These are phyloP conservation scores for Inga leiocalycina DNA, from an alignment of 306 rosid genomes.

Conservation along the genomic window DNA sequence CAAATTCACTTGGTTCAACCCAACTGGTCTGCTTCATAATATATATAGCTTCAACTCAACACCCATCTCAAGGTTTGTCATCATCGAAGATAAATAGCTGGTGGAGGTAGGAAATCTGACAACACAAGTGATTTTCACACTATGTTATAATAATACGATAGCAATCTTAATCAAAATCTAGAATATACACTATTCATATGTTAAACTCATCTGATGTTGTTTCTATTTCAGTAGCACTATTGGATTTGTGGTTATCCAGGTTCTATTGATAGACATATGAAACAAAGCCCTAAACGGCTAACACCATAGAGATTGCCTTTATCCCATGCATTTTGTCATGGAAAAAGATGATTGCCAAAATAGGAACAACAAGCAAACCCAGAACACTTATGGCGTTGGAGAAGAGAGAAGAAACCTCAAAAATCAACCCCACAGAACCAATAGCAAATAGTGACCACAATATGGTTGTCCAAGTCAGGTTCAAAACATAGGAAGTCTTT, in stretches of 20 bases:
- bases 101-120: background rate
- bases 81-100: background rate
- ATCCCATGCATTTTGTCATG: constrained; percentile 53
- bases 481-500: constrained; percentile 45
- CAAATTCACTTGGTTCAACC: background rate
- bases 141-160: background rate
- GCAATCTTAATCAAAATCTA: background rate
- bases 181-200: background rate
- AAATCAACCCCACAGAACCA: constrained; percentile 50
- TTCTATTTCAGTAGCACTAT: background rate
- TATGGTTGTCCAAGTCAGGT: constrained; percentile 42
- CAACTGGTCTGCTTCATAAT: background rate
- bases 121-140: background rate
- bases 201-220: background rate
- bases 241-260: constrained; percentile 39
- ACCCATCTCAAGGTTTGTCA: background rate
- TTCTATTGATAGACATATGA: constrained; percentile 58
- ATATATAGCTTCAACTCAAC: background rate
- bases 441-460: constrained; percentile 37
- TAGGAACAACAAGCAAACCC: constrained; percentile 56
- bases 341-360: constrained; percentile 50
- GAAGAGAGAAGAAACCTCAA: constrained; percentile 61
- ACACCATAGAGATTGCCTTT: constrained; percentile 49
- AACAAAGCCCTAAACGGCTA: constrained; percentile 59
- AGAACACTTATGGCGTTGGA: constrained; percentile 50